Evolutionary conservation across 805 yeast species (phyloP), one percentile per base, ranked within the genome.

Genomic region (Candida berthetii): DNA sequence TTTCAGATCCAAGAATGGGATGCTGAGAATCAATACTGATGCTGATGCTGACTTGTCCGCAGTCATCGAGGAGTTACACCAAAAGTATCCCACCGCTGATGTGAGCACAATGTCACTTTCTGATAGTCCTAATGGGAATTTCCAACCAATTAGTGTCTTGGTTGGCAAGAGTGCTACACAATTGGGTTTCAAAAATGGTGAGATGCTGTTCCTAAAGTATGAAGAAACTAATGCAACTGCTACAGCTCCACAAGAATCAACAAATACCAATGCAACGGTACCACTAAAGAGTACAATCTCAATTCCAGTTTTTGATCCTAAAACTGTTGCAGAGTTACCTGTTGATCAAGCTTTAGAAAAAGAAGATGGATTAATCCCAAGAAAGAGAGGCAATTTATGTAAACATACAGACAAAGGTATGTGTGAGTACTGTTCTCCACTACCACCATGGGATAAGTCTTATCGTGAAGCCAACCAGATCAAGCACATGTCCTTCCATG

Each of bases 391-490:
- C 1, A 52, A 60, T 2, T 66, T 89, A 46, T 91, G 99, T 62
- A 76, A 82, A 45, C 99, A 93, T 59, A 85, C 91, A 3, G 91
- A 82, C 31, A 83, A 82, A 52, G 99, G 98, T 2, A 93, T 93
- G 98, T 93, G 99, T 62, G 99, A 93, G 56, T 88, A 89, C 58
- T 93, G 98, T 60, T 80, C 95, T 28, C 96, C 98, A 0, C 65
- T 93, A 40, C 96, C 96, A 29, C 98, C 99, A 3, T 93, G 91
- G 87, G 96, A 93, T 60, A 73, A 72, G 48, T 76, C 72, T 18
- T 91, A 89, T 58, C 82, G 81, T 48, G 76, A 76, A 38, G 82
- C 80, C 47, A 70, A 89, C 47, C 80, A 76, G 31, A 87, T 91
- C 58, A 93, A 93, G 61, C 98, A 91, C 61, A 68, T 78, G 39